Percentiles rank a stretch among this genome's conserved stretches.
Conservation (phyloP, 805 yeast species). For the Saccharomyces jurei region DNA sequence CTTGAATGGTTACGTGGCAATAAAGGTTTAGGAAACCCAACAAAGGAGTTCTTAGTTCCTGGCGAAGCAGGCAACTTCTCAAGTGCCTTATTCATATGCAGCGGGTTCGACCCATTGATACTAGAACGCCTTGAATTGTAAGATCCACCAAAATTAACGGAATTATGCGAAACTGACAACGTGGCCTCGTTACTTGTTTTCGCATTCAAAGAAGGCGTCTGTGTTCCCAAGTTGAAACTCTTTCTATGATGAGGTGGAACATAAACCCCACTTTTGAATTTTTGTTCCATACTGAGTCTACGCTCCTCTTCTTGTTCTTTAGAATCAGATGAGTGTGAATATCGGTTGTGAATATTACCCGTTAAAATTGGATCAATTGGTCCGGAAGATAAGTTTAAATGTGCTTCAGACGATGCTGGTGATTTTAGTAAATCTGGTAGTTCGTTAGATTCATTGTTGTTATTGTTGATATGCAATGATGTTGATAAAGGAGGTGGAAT, state of each 20-base stretch:
- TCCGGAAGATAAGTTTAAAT: neutral
- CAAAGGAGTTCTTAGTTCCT: neutral
- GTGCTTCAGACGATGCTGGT: slow-evolving; percentile 10
- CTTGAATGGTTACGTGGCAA: slow-evolving; percentile 15
- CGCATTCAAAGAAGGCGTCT: neutral
- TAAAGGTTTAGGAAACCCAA: slow-evolving; percentile 6
- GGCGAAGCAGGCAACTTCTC: neutral
- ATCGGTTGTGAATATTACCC: neutral
- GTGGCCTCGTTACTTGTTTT: slow-evolving; percentile 18
- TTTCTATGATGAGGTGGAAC: slow-evolving; percentile 51
- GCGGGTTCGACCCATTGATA: neutral
- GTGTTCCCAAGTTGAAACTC: slow-evolving; percentile 12
- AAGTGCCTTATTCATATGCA: neutral
- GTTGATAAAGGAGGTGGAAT: neutral
- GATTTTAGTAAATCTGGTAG: slow-evolving; percentile 29
- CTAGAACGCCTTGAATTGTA: slow-evolving; percentile 8
- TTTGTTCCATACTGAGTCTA: slow-evolving; percentile 8
- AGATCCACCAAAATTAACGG: slow-evolving; percentile 13
- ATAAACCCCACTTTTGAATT: slow-evolving; percentile 30
- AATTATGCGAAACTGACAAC: slow-evolving; percentile 17
- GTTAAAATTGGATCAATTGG: neutral
- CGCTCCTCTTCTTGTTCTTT: neutral
- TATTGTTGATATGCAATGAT: neutral
- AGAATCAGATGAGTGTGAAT: neutral
- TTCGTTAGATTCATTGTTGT: slow-evolving; percentile 5